Evolutionary conservation across 2,329 filamentous ascomycete species (phyloP).

Genomic region (Aspergillus fumigatiaffinis): DNA sequence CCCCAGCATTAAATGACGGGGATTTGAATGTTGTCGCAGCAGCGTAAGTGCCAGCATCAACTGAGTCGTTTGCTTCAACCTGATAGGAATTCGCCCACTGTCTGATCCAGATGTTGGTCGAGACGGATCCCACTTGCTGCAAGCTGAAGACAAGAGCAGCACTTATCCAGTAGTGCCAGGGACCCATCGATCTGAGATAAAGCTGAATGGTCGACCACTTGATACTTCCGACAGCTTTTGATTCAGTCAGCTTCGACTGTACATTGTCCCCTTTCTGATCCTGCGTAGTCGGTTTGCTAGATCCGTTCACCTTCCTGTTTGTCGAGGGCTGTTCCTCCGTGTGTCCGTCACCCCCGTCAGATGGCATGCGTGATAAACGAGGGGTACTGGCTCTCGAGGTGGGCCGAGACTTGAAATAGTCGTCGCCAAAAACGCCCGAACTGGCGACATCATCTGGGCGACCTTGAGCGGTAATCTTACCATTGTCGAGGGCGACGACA

Average conservation of each 20-base stretch:
- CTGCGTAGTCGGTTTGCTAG: slow-evolving; percentile 32
- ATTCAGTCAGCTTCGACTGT: slow-evolving; percentile 58
- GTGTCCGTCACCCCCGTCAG: slow-evolving; percentile 64
- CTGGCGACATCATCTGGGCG: slow-evolving; percentile 71
- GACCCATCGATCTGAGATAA: slow-evolving; percentile 88
- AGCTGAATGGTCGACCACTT: slow-evolving; percentile 81
- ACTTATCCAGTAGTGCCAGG: slow-evolving; percentile 89
- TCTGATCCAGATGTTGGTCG: slow-evolving; percentile 90
- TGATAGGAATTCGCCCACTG: slow-evolving; percentile 92
- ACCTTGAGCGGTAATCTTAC: slow-evolving; percentile 73
- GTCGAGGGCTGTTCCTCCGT: slow-evolving; percentile 50
- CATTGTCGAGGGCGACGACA: slow-evolving; percentile 83
- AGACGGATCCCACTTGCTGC: slow-evolving; percentile 81
- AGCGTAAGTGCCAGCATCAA: slow-evolving; percentile 39
- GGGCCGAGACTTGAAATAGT: slow-evolving; percentile 70
- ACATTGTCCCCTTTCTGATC: slow-evolving; percentile 44
- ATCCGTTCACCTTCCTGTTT: slow-evolving; percentile 46
- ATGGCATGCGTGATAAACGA: slow-evolving; percentile 72
- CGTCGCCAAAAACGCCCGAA: slow-evolving; percentile 85
- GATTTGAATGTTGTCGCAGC: slow-evolving; percentile 35
- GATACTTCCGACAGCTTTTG: slow-evolving; percentile 79
- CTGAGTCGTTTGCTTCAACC: slow-evolving; percentile 35
- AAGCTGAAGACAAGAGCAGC: slow-evolving; percentile 70
- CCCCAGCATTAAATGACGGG: slow-evolving; percentile 35
- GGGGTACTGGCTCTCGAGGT: slow-evolving; percentile 67